A percentile compares a stretch with the other conserved stretches of the same genome.
phyloP scores from a whole-genome alignment of 208 protist species.

The Trypanosomatidae sp. region DNA sequence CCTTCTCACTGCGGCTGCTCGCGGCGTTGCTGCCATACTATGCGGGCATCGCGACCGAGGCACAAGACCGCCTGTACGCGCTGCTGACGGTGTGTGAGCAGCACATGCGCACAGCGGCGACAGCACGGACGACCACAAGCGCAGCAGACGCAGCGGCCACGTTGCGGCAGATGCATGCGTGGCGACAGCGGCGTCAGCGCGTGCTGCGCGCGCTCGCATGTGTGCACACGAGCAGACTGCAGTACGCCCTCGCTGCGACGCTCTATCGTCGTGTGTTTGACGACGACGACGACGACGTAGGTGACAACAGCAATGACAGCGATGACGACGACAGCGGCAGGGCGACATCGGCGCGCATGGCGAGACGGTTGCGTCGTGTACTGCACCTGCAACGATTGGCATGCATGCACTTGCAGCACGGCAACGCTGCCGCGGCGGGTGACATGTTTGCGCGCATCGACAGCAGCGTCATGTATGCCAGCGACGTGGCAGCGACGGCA shows the following conservation, averaged over 20 bases:
- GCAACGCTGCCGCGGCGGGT: slow-evolving; percentile 19
- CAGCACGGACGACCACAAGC: not conserved
- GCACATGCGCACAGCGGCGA: not conserved
- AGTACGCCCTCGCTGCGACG: slow-evolving; percentile 16
- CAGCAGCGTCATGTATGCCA: too few relatives aligned
- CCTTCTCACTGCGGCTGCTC: slow-evolving; percentile 73
- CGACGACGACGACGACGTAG: slow-evolving; percentile 10
- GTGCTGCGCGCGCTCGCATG: slow-evolving; percentile 46
- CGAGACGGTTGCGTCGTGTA: not conserved
- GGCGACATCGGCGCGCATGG: too few relatives aligned
- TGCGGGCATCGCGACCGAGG: slow-evolving; percentile 27
- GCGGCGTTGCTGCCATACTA: slow-evolving; percentile 52
- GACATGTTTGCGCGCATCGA: too few relatives aligned
- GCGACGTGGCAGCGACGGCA: too few relatives aligned
- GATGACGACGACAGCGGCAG: too few relatives aligned
- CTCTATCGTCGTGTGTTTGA: slow-evolving; percentile 6
- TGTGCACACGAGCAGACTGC: slow-evolving; percentile 27
- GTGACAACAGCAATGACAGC: slow-evolving; percentile 1
- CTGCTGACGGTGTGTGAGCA: slow-evolving; percentile 39
- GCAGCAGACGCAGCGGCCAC: not conserved
- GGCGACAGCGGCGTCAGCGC: slow-evolving; percentile 20
- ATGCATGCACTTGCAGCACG: slow-evolving; percentile 19
- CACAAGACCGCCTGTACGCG: slow-evolving; percentile 30
- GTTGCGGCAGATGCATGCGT: slow-evolving; percentile 6
- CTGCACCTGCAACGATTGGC: slow-evolving; percentile 16